phyloP scores from a whole-genome alignment of 1,284 basidiomycete genomes.

The Marasmius sp. region DNA sequence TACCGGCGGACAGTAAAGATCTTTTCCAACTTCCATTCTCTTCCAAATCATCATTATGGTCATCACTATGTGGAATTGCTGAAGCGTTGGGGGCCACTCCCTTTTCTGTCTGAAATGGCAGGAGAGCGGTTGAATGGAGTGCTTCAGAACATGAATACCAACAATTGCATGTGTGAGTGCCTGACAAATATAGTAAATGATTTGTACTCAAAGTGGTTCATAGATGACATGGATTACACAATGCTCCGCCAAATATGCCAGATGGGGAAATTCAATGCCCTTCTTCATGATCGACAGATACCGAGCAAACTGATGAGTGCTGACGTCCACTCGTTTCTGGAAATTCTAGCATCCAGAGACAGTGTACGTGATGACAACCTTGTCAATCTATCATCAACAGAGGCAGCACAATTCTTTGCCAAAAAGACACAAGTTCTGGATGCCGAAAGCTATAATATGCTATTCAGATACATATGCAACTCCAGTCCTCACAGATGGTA shows the following conservation, averaged over 20 bases:
- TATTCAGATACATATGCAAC: neutral
- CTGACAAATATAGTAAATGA: neutral
- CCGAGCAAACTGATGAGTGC: too few species aligned
- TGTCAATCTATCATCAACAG: neutral
- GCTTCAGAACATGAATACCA: constrained; percentile 12
- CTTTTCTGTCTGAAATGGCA: neutral
- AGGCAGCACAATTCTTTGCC: neutral
- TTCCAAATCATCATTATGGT: constrained; percentile 11
- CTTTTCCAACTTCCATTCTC: neutral
- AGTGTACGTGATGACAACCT: too few species aligned
- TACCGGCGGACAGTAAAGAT: constrained; percentile 9
- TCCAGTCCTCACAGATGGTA: neutral
- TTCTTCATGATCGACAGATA: neutral
- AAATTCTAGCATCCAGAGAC: neutral
- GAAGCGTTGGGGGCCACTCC: neutral
- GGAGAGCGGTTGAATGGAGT: constrained; percentile 14
- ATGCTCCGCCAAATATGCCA: constrained; percentile 8
- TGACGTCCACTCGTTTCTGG: neutral
- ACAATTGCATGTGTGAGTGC: constrained; percentile 8
- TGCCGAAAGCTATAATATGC: neutral
- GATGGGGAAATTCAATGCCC: neutral
- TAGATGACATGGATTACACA: constrained; percentile 12
- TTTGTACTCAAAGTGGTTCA: neutral
- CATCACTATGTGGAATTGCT: neutral
- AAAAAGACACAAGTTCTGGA: neutral